These are phyloP conservation scores for Vanrija sp. DNA, from an alignment of 1,284 basidiomycete genomes.

Conservation along the genomic window DNA sequence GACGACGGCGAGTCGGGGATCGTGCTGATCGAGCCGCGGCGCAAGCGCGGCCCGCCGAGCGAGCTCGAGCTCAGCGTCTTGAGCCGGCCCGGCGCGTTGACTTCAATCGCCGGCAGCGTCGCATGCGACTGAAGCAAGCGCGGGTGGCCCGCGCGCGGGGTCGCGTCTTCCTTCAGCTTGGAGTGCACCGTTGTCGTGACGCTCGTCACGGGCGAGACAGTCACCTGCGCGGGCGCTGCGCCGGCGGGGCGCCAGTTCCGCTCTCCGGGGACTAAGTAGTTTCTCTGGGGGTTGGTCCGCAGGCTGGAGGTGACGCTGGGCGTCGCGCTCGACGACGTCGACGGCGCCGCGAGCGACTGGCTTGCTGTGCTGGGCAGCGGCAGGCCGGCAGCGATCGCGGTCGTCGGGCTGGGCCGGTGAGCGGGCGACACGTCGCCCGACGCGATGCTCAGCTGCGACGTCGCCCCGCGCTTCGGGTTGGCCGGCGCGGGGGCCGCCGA, in stretches of 20 bases:
- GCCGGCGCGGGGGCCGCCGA: background rate
- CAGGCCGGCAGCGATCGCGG: conserved; percentile 8
- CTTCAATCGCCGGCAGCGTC: conserved; percentile 6
- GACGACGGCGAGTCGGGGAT: conserved; percentile 46
- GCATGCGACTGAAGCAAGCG: background rate
- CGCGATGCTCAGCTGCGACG: background rate
- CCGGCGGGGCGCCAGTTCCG: conserved; percentile 38
- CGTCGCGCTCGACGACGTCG: conserved; percentile 9
- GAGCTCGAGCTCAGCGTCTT: background rate
- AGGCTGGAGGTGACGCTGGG: too few relatives aligned
- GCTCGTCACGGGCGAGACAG: conserved; percentile 41
- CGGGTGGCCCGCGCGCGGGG: background rate
- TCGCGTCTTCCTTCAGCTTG: background rate
- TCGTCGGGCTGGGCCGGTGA: background rate
- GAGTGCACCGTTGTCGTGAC: conserved; percentile 36
- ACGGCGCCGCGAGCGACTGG: conserved; percentile 6
- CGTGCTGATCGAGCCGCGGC: conserved; percentile 41
- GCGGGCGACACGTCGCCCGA: background rate
- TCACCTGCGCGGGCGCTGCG: conserved; percentile 41
- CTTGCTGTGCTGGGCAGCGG: conserved; percentile 8
- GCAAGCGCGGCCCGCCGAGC: conserved; percentile 15
- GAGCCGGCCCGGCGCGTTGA: background rate
- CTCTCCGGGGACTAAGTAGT: conserved; percentile 24
- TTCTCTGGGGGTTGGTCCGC: too few relatives aligned
- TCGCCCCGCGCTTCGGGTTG: background rate